A percentile compares a stretch with the other conserved stretches of the same genome.
Conservation (phyloP, 2,329 filamentous ascomycete genomes). For the Fusarium austroafricanum region DNA sequence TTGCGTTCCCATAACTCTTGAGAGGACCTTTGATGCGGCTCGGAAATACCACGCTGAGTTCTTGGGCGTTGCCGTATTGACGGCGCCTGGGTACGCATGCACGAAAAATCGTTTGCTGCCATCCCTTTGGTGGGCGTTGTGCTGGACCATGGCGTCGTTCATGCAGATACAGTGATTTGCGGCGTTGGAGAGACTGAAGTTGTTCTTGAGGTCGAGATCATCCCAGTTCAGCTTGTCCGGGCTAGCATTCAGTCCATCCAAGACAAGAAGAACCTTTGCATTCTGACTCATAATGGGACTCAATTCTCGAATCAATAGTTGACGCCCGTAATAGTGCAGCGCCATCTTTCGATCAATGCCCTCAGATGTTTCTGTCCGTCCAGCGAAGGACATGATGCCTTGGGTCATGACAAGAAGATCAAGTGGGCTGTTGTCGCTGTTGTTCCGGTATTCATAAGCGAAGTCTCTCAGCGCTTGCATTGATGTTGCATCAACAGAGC, state of each 20-base stretch:
- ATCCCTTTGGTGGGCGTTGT: slow-evolving; percentile 40
- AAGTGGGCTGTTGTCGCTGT: slow-evolving; percentile 30
- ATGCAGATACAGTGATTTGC: slow-evolving; percentile 54
- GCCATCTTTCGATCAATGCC: slow-evolving; percentile 59
- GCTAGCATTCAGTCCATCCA: slow-evolving; percentile 47
- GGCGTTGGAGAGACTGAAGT: slow-evolving; percentile 49
- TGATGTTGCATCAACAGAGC: slow-evolving; percentile 48
- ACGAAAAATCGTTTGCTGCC: slow-evolving; percentile 47
- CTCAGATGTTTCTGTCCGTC: slow-evolving; percentile 56
- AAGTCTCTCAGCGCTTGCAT: slow-evolving; percentile 50
- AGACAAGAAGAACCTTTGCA: slow-evolving; percentile 54
- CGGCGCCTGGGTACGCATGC: slow-evolving; percentile 55
- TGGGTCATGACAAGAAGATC: slow-evolving; percentile 55
- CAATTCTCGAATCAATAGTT: slow-evolving; percentile 57
- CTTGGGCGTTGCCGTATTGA: slow-evolving; percentile 36
- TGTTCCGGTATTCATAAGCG: slow-evolving; percentile 42
- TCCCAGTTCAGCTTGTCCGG: slow-evolving; percentile 52
- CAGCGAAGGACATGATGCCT: slow-evolving; percentile 51
- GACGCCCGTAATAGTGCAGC: slow-evolving; percentile 58
- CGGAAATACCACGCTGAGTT: slow-evolving; percentile 38
- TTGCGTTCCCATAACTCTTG: slow-evolving; percentile 44
- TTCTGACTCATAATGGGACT: slow-evolving; percentile 50
- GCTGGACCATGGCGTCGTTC: slow-evolving; percentile 54
- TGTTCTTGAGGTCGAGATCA: slow-evolving; percentile 54
- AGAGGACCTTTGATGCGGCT: slow-evolving; percentile 45